Percentiles rank a stretch among this genome's conserved stretches.
Conservation (phyloP, 2,329 filamentous ascomycete genomes). For the Arthrobotrys entomopaga region DNA sequence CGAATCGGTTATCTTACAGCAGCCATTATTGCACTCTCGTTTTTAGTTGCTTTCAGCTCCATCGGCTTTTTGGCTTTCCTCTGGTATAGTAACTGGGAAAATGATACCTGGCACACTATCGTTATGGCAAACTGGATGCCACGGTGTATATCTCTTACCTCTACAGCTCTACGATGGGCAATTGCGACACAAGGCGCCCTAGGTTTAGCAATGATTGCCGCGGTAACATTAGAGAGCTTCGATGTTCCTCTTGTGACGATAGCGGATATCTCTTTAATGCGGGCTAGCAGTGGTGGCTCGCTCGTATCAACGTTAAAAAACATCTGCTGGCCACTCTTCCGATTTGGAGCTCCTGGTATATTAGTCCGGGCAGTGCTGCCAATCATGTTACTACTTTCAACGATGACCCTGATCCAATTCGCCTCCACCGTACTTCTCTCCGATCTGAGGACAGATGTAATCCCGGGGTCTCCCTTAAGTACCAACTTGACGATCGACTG, state of each 20-base stretch:
- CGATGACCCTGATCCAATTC: constrained; percentile 26
- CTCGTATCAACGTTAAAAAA: constrained; percentile 19
- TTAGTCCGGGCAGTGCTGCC: constrained; percentile 22
- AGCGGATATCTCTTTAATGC: constrained; percentile 26
- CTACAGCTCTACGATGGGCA: constrained; percentile 26
- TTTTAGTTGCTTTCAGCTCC: not conserved
- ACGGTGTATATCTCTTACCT: constrained; percentile 20
- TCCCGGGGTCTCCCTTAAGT: constrained; percentile 11
- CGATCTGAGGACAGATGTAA: not conserved
- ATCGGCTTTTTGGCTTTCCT: constrained; percentile 1
- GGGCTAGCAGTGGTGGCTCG: constrained; percentile 23
- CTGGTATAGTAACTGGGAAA: constrained; percentile 8
- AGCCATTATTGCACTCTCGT: not conserved
- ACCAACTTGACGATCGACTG: constrained; percentile 30
- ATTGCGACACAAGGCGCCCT: constrained; percentile 22
- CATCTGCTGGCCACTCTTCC: constrained; percentile 20
- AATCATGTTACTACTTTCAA: constrained; percentile 13
- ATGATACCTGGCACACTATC: constrained; percentile 17
- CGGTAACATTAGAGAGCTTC: constrained; percentile 22
- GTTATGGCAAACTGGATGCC: constrained; percentile 21
- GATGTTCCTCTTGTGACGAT: constrained; percentile 27
- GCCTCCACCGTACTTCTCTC: constrained; percentile 26
- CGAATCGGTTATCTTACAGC: not conserved
- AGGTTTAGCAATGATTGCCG: constrained; percentile 26
- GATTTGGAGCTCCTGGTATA: constrained; percentile 20